Evolutionary conservation across 306 rosid genomes (phyloP).

Genomic region (Senna tora): DNA sequence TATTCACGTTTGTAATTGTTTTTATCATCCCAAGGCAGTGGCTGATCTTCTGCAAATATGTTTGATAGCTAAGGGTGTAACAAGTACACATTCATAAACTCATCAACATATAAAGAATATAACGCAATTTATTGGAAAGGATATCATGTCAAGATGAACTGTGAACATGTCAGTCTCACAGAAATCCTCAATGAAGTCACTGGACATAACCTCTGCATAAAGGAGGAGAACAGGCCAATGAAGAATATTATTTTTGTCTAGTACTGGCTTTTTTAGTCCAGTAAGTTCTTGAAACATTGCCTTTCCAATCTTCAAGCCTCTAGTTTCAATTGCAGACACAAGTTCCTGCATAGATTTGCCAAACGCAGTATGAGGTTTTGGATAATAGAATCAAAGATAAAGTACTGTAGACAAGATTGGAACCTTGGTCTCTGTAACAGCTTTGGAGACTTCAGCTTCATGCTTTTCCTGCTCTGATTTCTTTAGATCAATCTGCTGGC

Average conservation of each 20-base stretch:
- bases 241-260: constrained; percentile 74
- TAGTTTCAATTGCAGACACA: constrained; percentile 60
- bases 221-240: constrained; percentile 97
- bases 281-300: constrained; percentile 71
- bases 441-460: constrained; percentile 75
- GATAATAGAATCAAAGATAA: constrained; percentile 30
- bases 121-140: constrained; percentile 54
- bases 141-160: constrained; percentile 88
- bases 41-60: constrained; percentile 81
- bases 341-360: constrained; percentile 57
- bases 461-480: constrained; percentile 64
- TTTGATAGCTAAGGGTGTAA: constrained; percentile 69
- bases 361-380: constrained; percentile 28
- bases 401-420: constrained; percentile 23
- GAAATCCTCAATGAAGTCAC: constrained; percentile 94
- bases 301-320: constrained; percentile 84
- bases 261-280: constrained; percentile 70
- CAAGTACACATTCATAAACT: constrained; percentile 28
- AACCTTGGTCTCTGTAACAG: constrained; percentile 72
- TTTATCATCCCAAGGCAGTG: constrained; percentile 78
- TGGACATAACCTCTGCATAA: constrained; percentile 95
- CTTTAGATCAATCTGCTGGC: constrained; percentile 55
- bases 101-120: constrained; percentile 5
- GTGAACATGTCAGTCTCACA: constrained; percentile 92
- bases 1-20: constrained; percentile 68